These are phyloP conservation scores for Prosopis cineraria DNA, from an alignment of 306 rosid species.

Conservation along the genomic window DNA sequence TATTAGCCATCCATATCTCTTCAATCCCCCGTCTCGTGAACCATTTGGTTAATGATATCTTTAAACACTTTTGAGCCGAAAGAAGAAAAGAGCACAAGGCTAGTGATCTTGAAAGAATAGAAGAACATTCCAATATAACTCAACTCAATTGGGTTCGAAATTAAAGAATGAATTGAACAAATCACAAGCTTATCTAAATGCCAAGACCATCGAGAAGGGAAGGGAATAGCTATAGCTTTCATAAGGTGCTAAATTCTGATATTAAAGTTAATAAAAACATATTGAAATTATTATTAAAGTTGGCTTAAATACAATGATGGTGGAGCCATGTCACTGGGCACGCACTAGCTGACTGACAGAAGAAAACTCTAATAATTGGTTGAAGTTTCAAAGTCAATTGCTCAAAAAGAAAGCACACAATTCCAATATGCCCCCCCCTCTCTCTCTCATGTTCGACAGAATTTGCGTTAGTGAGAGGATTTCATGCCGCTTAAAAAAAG, in stretches of 20 bases:
- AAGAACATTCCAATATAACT: constrained; percentile 23
- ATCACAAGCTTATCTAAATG: background rate
- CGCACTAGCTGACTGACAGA: background rate
- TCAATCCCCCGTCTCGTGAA: background rate
- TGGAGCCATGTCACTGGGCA: background rate
- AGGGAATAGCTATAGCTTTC: background rate
- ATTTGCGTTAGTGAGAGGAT: background rate
- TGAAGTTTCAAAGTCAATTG: background rate
- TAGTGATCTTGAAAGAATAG: constrained; percentile 48
- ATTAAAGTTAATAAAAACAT: background rate
- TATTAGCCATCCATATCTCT: background rate
- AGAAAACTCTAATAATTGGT: background rate
- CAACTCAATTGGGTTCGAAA: constrained; percentile 15
- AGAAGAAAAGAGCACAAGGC: constrained; percentile 39
- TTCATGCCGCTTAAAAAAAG: no score
- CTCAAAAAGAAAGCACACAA: background rate
- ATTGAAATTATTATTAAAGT: background rate
- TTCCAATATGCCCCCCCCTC: no score
- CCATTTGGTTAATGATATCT: background rate
- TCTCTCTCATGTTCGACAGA: background rate
- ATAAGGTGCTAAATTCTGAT: constrained; percentile 2
- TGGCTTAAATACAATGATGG: background rate
- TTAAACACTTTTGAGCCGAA: constrained; percentile 43
- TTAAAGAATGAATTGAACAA: background rate
- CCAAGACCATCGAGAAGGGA: constrained; percentile 13